Percentiles rank a stretch among this genome's conserved stretches.
Evolutionary conservation across 345 rosid species (phyloP).

Genomic region (Sisymbrium altissimum): DNA sequence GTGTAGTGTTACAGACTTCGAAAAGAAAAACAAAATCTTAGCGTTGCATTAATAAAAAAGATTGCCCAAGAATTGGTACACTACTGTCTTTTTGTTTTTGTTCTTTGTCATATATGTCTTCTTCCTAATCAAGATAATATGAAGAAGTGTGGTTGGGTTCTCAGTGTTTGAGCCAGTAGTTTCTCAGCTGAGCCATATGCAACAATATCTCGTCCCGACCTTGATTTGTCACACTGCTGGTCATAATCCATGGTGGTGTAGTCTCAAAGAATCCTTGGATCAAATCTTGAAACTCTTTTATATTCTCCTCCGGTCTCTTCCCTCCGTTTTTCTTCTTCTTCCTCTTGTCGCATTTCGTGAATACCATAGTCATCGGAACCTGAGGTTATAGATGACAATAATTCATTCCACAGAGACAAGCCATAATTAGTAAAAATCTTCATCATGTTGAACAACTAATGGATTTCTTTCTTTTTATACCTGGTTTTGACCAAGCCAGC

Average conservation of each 20-base stretch:
- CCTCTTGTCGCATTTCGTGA: slow-evolving; percentile 96
- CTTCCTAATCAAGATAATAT: neutral
- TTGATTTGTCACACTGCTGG: slow-evolving; percentile 92
- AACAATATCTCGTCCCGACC: slow-evolving; percentile 95
- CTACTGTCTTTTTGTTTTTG: neutral
- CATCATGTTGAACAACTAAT: neutral
- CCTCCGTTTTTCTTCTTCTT: slow-evolving; percentile 94
- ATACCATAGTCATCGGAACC: slow-evolving; percentile 93
- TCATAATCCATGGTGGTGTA: slow-evolving; percentile 97
- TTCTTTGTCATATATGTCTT: neutral
- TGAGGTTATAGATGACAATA: slow-evolving; percentile 15
- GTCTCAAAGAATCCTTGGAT: slow-evolving; percentile 72
- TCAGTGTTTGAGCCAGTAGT: slow-evolving; percentile 90
- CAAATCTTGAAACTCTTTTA: slow-evolving; percentile 71
- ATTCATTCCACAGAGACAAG: neutral
- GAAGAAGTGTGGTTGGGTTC: slow-evolving; percentile 10
- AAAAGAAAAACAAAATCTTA: neutral
- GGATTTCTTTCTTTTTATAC: slow-evolving; percentile 33
- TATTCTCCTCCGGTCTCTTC: slow-evolving; percentile 79
- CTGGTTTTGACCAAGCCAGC: slow-evolving; percentile 98
- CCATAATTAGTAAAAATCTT: neutral
- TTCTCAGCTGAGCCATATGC: slow-evolving; percentile 93
- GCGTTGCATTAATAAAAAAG: slow-evolving; percentile 1
- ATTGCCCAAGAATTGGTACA: neutral
- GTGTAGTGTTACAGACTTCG: neutral